Evolutionary conservation across 176 grass and related monocot genomes (phyloP).

Genomic region (Cymbopogon citratus): DNA sequence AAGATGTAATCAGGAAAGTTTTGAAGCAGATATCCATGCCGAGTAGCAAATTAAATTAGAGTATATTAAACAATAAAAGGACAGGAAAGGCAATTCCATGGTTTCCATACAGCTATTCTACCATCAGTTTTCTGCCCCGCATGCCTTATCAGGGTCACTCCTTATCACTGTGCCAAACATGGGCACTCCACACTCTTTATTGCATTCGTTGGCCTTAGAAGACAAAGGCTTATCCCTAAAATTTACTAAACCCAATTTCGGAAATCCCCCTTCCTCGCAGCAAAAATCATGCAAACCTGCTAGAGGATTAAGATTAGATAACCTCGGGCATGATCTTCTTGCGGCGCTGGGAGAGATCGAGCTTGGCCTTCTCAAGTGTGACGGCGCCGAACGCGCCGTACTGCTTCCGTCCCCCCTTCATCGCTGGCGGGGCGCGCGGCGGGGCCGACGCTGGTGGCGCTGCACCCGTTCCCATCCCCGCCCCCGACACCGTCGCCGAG

Average conservation of each 20-base stretch:
- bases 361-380: slow-evolving; percentile 68
- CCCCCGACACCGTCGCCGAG: slow-evolving; percentile 8
- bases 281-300: not conserved
- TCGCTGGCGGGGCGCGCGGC: slow-evolving; percentile 18
- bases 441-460: slow-evolving; percentile 29
- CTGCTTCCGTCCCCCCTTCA: slow-evolving; percentile 59
- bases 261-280: not conserved
- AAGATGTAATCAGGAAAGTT: not conserved
- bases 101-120: not conserved
- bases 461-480: not conserved
- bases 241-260: slow-evolving; percentile 1
- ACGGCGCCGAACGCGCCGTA: slow-evolving; percentile 54
- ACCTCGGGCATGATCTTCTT: slow-evolving; percentile 74
- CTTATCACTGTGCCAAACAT: not conserved
- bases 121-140: not conserved
- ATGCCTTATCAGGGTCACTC: slow-evolving; percentile 18
- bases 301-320: not conserved
- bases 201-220: not conserved
- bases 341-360: slow-evolving; percentile 47
- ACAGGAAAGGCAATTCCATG: not conserved
- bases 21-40: not conserved
- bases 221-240: not conserved
- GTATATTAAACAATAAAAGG: not conserved
- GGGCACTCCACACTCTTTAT: not conserved
- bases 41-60: not conserved